Evolutionary conservation across 176 grass and related monocot species (phyloP).

Genomic region (Oryza glaberrima): DNA sequence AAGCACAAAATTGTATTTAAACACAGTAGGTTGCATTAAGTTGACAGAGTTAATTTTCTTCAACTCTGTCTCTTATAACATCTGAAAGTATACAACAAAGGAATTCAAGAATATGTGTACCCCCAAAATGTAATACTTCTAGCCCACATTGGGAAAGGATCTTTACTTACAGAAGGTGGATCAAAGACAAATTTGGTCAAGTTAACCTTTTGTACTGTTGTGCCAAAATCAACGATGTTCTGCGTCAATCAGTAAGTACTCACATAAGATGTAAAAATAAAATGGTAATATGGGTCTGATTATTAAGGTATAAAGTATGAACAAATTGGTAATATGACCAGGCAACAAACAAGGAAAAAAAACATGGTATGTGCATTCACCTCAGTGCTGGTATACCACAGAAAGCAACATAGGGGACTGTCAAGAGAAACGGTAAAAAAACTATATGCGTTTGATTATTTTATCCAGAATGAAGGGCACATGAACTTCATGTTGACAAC

Average conservation of each 20-base stretch:
- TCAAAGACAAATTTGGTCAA: conserved; percentile 64
- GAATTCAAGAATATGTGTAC: neutral
- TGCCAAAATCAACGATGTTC: conserved; percentile 76
- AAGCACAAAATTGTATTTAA: conserved; percentile 3
- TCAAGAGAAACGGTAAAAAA: neutral
- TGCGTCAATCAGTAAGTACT: conserved; percentile 46
- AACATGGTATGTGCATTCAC: conserved; percentile 8
- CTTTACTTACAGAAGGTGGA: conserved; percentile 66
- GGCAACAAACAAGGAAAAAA: conserved; percentile 13
- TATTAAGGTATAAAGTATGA: neutral
- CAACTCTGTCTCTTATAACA: neutral
- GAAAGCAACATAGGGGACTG: neutral
- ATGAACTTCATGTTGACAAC: conserved; percentile 22
- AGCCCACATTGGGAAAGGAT: neutral
- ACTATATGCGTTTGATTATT: neutral
- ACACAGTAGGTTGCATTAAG: conserved; percentile 19
- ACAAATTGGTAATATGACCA: neutral
- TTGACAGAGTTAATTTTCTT: neutral
- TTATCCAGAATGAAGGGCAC: neutral
- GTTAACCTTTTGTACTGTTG: conserved; percentile 61
- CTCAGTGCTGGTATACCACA: neutral
- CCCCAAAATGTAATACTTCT: neutral
- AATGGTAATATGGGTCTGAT: neutral
- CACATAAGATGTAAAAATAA: conserved; percentile 6
- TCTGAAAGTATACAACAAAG: neutral